phyloP scores from a whole-genome alignment of 306 rosid species.

The Rosa rugosa region DNA sequence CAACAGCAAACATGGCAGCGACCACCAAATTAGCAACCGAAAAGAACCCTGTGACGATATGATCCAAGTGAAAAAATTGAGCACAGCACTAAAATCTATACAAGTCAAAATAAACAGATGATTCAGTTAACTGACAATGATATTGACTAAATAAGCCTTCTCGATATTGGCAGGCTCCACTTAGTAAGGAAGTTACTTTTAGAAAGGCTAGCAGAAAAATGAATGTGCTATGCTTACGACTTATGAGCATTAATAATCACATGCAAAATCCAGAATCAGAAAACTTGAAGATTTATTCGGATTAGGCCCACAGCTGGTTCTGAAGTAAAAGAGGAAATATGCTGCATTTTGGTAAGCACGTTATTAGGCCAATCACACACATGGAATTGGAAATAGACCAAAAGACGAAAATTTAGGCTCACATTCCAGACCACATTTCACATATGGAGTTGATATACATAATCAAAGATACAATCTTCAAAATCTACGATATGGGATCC shows the following conservation, averaged over 20 bases:
- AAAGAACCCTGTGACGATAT: slow-evolving; percentile 46
- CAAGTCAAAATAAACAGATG: not conserved
- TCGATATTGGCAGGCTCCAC: not conserved
- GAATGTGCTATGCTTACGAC: not conserved
- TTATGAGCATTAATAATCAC: not conserved
- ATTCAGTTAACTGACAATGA: not conserved
- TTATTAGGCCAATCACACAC: not conserved
- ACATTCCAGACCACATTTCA: not conserved
- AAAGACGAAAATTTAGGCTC: not conserved
- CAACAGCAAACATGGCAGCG: slow-evolving; percentile 54
- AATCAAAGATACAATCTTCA: not conserved
- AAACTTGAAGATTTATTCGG: not conserved
- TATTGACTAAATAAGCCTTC: not conserved
- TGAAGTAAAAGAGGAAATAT: not conserved
- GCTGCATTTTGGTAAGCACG: slow-evolving; percentile 1
- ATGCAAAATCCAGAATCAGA: not conserved
- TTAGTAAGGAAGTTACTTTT: not conserved
- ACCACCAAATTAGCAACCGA: slow-evolving; percentile 60
- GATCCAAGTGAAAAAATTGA: not conserved
- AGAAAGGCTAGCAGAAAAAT: not conserved
- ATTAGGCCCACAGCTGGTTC: not conserved
- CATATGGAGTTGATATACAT: not conserved
- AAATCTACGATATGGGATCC: not conserved
- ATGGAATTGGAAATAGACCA: not conserved
- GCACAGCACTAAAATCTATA: not conserved